A percentile compares a stretch with the other conserved stretches of the same genome.
These are phyloP conservation scores for Ustilago bromivora DNA, from an alignment of 1,284 basidiomycete genomes.

Conservation along the genomic window DNA sequence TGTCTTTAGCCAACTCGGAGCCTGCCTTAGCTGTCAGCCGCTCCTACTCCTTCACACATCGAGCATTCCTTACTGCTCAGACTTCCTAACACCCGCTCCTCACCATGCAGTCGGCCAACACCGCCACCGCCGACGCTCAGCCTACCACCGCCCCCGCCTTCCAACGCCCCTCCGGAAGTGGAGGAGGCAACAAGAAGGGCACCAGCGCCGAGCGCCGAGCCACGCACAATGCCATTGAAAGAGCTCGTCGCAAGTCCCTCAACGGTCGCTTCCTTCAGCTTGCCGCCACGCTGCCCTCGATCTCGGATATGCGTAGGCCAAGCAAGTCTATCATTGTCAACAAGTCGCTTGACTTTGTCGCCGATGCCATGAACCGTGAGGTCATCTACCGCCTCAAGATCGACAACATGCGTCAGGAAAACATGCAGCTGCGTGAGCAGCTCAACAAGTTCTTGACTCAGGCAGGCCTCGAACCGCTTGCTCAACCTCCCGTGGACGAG, in stretches of 20 bases:
- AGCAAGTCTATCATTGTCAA: slow-evolving; percentile 65
- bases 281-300: slow-evolving; percentile 58
- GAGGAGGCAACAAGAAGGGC: slow-evolving; percentile 63
- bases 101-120: slow-evolving; percentile 35
- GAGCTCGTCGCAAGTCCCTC: slow-evolving; percentile 61
- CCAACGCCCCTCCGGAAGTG: slow-evolving; percentile 47
- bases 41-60: slow-evolving; percentile 1
- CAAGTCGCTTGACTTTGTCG: slow-evolving; percentile 63
- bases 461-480: slow-evolving; percentile 48
- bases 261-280: slow-evolving; percentile 63
- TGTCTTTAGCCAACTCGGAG: neutral
- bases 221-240: slow-evolving; percentile 64
- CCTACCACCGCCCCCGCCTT: slow-evolving; percentile 20
- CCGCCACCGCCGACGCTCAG: slow-evolving; percentile 18
- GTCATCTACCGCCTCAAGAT: slow-evolving; percentile 55
- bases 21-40: slow-evolving; percentile 7
- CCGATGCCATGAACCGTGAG: slow-evolving; percentile 57
- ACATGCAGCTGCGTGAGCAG: slow-evolving; percentile 53
- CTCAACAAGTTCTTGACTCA: slow-evolving; percentile 55
- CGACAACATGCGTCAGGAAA: slow-evolving; percentile 52
- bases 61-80: neutral
- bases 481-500: slow-evolving; percentile 32
- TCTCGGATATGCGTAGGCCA: slow-evolving; percentile 57
- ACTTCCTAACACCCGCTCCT: neutral
- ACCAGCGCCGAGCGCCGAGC: slow-evolving; percentile 60